phyloP scores from a whole-genome alignment of 108 stramenopile genomes.

The Nitzschia palea region DNA sequence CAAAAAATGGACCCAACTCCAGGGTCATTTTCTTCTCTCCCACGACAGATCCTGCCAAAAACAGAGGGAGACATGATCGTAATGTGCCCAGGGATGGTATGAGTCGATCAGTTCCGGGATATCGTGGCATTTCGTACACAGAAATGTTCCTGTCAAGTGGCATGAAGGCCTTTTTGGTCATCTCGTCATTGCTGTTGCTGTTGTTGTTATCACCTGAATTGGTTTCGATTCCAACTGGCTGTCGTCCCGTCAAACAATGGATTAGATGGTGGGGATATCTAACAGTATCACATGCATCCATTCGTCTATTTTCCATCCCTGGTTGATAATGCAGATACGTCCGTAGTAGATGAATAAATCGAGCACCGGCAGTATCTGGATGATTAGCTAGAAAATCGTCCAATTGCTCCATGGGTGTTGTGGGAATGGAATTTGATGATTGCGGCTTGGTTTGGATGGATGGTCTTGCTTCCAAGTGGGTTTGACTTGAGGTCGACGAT shows the following conservation, averaged over 20 bases:
- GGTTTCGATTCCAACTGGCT: background rate
- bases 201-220: background rate
- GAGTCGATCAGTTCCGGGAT: background rate
- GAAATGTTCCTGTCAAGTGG: background rate
- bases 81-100: background rate
- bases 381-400: background rate
- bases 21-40: background rate
- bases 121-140: background rate
- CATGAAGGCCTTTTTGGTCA: too few species aligned
- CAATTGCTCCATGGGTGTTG: background rate
- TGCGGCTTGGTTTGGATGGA: too few species aligned
- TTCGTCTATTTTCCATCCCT: background rate
- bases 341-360: background rate
- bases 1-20: background rate
- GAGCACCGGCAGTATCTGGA: background rate
- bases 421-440: too few species aligned
- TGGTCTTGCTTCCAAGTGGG: too few species aligned
- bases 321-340: background rate
- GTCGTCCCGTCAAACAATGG: background rate
- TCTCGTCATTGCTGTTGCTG: too few species aligned
- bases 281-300: background rate
- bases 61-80: background rate
- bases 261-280: background rate
- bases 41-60: background rate
- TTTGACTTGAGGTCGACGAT: too few species aligned